A percentile compares a stretch with the other conserved stretches of the same genome.
Evolutionary conservation across 2,329 filamentous ascomycete genomes (phyloP).

Genomic region (Sporothrix brunneoviolacea): DNA sequence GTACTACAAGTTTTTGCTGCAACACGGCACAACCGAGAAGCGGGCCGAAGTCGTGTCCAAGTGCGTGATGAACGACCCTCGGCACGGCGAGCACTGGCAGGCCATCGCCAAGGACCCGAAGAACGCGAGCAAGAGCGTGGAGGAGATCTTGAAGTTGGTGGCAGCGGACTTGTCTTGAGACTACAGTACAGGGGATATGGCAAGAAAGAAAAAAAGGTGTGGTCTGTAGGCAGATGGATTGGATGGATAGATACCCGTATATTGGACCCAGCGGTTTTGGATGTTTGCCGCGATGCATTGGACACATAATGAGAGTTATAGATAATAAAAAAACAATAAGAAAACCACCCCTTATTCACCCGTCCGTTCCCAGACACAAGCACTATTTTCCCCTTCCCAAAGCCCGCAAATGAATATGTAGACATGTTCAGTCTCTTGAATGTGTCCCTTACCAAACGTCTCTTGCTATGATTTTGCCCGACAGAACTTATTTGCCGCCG

Average conservation of each 20-base stretch:
- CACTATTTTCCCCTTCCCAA: too few relatives aligned
- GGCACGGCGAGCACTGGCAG: conserved; percentile 92
- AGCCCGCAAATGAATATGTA: too few relatives aligned
- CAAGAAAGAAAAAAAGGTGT: background rate
- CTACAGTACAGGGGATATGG: too few relatives aligned
- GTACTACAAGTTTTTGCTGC: conserved; percentile 89
- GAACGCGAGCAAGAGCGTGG: conserved; percentile 66
- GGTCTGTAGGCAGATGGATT: background rate
- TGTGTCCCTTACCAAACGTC: too few relatives aligned
- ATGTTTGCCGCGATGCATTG: background rate
- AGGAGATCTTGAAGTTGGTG: conserved; percentile 79
- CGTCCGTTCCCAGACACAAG: too few relatives aligned
- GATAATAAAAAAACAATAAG: too few relatives aligned
- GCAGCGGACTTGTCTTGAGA: conserved; percentile 38
- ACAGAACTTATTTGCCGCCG: conserved; percentile 46
- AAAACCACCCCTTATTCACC: too few relatives aligned
- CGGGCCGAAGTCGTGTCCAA: conserved; percentile 74
- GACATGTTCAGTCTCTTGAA: too few relatives aligned
- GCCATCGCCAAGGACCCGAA: conserved; percentile 74
- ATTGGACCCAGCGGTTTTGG: too few relatives aligned
- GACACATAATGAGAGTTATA: too few relatives aligned
- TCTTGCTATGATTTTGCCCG: background rate
- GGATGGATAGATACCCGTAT: conserved; percentile 12
- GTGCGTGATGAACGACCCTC: conserved; percentile 75
- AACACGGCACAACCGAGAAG: conserved; percentile 95